A percentile compares a stretch with the other conserved stretches of the same genome.
phyloP scores from a whole-genome alignment of 2,329 filamentous ascomycete species.

The Cladosporium sp. region DNA sequence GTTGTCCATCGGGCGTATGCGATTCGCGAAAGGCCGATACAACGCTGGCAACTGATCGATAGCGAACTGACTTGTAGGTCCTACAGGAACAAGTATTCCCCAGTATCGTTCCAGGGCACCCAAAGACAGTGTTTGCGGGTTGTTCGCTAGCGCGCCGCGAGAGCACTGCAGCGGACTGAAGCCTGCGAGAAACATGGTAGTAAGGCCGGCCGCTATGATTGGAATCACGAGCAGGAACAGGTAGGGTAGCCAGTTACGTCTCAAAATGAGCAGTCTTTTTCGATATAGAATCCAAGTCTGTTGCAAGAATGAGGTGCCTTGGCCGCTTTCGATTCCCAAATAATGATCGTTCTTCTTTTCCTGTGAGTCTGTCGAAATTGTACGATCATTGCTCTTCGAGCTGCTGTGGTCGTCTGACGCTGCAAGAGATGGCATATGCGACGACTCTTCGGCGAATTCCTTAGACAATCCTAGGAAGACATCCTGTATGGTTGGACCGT shows the following conservation, averaged over 20 bases:
- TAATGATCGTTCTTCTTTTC: constrained; percentile 19
- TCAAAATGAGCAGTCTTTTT: constrained; percentile 72
- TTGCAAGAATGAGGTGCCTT: constrained; percentile 61
- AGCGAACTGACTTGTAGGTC: constrained; percentile 30
- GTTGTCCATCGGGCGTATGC: constrained; percentile 47
- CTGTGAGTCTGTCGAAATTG: constrained; percentile 15
- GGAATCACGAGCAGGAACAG: constrained; percentile 69
- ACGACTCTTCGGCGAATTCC: constrained; percentile 57
- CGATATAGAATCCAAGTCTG: constrained; percentile 69
- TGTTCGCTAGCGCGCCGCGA: constrained; percentile 31
- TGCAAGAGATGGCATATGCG: background rate
- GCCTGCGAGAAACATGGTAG: constrained; percentile 60
- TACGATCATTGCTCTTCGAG: constrained; percentile 15
- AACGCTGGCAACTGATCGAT: constrained; percentile 12
- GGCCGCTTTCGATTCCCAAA: constrained; percentile 48
- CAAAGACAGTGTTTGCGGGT: constrained; percentile 19
- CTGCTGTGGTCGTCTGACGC: constrained; percentile 4
- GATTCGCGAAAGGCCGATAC: constrained; percentile 35
- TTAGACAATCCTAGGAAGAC: constrained; percentile 82
- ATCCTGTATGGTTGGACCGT: constrained; percentile 83
- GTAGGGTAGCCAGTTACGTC: constrained; percentile 72
- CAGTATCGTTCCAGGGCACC: constrained; percentile 13
- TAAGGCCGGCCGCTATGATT: constrained; percentile 72
- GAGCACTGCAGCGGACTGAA: constrained; percentile 49
- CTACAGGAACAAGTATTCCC: constrained; percentile 28